Percentiles rank a stretch among this genome's conserved stretches.
Evolutionary conservation across 495 filamentous ascomycete genomes (phyloP).

Genomic region (Aspergillus indologenus): DNA sequence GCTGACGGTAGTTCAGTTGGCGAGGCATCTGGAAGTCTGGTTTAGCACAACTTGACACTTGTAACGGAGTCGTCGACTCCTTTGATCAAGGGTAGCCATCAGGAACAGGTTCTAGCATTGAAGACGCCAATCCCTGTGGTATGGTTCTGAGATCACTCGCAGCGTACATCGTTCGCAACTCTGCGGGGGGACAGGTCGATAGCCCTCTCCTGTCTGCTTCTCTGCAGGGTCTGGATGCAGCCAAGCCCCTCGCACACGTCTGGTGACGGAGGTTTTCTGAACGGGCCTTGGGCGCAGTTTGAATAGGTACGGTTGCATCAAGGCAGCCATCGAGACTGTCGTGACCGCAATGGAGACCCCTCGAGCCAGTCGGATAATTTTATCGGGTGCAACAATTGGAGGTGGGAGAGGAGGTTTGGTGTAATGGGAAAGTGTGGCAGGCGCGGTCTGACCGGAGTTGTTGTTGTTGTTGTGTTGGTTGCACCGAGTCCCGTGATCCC

Average conservation of each 20-base stretch:
- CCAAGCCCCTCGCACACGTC: background rate
- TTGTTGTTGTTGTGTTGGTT: background rate
- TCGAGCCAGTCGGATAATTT: background rate
- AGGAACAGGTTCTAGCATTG: background rate
- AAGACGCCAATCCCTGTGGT: background rate
- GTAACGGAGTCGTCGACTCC: background rate
- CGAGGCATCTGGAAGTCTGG: background rate
- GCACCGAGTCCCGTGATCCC: slow-evolving; percentile 2
- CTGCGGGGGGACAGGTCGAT: background rate
- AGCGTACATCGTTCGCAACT: background rate
- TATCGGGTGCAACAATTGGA: background rate
- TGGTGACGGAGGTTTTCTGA: slow-evolving; percentile 1
- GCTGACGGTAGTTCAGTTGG: background rate
- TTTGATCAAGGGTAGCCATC: background rate
- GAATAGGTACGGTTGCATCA: slow-evolving; percentile 1
- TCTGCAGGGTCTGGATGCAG: background rate
- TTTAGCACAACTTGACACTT: background rate
- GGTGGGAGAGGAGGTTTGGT: background rate
- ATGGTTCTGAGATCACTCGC: background rate
- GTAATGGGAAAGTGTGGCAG: background rate
- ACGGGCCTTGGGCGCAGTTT: background rate
- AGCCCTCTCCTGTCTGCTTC: background rate
- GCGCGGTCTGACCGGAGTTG: slow-evolving; percentile 1
- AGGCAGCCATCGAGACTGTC: background rate
- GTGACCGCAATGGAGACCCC: background rate